Evolutionary conservation across 306 rosid species (phyloP).

Genomic region (Psophocarpus tetragonolobus): DNA sequence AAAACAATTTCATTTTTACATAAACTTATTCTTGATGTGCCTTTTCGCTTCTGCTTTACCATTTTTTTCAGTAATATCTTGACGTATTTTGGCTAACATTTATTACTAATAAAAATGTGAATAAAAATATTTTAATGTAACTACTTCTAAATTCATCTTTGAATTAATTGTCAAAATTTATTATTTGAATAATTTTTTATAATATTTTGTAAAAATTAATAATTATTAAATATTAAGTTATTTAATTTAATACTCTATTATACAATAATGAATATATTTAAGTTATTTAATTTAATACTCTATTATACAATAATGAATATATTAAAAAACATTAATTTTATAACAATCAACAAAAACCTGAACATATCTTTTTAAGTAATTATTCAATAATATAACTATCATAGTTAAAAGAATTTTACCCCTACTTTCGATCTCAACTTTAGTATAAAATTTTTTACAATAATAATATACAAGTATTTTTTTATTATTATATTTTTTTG

Average conservation of each 20-base stretch:
- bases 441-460: no score
- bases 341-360: no score
- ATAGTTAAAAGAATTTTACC: no score
- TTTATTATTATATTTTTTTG: no score
- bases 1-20: no score
- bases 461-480: no score
- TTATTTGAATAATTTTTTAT: neutral
- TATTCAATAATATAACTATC: no score
- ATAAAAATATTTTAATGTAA: no score
- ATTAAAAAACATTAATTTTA: neutral
- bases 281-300: neutral
- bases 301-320: neutral
- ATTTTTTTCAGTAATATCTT: neutral
- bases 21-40: no score
- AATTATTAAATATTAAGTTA: neutral
- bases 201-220: neutral
- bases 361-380: no score
- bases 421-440: no score
- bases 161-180: neutral
- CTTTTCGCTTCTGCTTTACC: neutral
- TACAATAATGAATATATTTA: neutral
- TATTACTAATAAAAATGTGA: neutral
- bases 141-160: neutral
- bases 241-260: neutral
- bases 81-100: neutral